phyloP scores from a whole-genome alignment of 1,139 yeast species.

The Citeromyces hawaiiensis region DNA sequence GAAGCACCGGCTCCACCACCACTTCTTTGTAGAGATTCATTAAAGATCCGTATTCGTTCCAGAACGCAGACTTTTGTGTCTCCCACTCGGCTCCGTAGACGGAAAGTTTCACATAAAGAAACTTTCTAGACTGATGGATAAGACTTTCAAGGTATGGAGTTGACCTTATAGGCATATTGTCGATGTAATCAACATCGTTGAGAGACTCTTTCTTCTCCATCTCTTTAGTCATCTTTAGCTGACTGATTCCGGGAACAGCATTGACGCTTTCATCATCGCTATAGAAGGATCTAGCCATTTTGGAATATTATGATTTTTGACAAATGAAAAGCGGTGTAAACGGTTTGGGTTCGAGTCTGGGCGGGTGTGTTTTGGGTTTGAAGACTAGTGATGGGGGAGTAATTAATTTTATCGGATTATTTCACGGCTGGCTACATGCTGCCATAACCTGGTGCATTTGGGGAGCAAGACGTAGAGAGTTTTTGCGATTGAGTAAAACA shows the following conservation, averaged over 20 bases:
- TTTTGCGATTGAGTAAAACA: no score
- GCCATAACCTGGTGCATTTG: no score
- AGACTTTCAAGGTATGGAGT: constrained; percentile 31
- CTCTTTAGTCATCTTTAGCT: constrained; percentile 19
- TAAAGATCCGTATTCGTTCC: constrained; percentile 24
- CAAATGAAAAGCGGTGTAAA: not conserved
- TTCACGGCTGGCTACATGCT: no score
- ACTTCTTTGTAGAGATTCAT: constrained; percentile 15
- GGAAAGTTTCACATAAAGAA: constrained; percentile 23
- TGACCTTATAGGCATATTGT: constrained; percentile 41
- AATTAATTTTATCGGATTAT: no score
- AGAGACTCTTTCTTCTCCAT: constrained; percentile 24
- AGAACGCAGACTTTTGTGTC: constrained; percentile 30
- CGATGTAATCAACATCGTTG: constrained; percentile 23
- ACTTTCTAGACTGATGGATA: constrained; percentile 24
- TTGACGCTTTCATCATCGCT: constrained; percentile 33
- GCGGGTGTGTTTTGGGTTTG: no score
- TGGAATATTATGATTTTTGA: constrained; percentile 8
- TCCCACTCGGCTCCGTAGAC: constrained; percentile 26
- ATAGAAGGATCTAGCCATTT: constrained; percentile 28
- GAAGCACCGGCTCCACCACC: constrained; percentile 31
- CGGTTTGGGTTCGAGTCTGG: no score
- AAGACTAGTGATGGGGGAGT: no score
- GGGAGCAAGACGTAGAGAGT: no score
- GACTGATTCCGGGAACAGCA: constrained; percentile 33